Base-by-base conservation (phyloP, 257 asterid genomes). In the Anisodus acutangulus region DNA sequence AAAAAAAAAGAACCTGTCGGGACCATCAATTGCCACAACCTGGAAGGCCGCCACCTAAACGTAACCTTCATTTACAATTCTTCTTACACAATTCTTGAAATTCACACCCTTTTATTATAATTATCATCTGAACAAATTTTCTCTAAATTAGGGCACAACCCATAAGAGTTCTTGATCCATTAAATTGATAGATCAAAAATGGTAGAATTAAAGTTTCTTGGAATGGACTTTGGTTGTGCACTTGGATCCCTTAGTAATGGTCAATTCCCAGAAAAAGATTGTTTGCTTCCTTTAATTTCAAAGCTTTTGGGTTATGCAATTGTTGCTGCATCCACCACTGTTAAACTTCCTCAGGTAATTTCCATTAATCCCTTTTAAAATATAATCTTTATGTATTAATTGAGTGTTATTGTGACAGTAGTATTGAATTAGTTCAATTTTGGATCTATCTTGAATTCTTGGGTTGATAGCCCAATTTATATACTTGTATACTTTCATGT, bases 271-370 rank as follows among this genome's bases (percentile, higher is more conserved):
- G 98, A 90, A 22, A 94, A 92, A 78, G 97, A 94, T 79, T 96
- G 99, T 83, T 87, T 96, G 90, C 97, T 96, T 80, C 99, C 98
- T 4, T 87, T 96, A 45, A 90, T 96, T 51, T 96, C 99, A 2
- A 96, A 93, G 93, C 88, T 96, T 22, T 88, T 96, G 81, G 99
- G 99, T 68, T 96, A 96, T 90, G 93, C 93, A 86, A 93, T 96
- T 85, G 98, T 96, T 2, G 98, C 97, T 57, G 99, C 98, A 43
- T 96, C 99, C 80, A 96, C 97, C 87, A 96, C 98, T 43, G 99
- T 96, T 85, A 96, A 96, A 86, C 93, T 96, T 55, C 99, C 99
- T 8, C 98, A 96, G 97, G 97, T 93, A 43, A 80, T 60, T 84
- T 45, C 8, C 78, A 7, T 19, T 76, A 62, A 70, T 9, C 79